These are phyloP conservation scores for Dendrocalamus sinicus DNA, from an alignment of 176 grass and related monocot genomes.

Conservation along the genomic window DNA sequence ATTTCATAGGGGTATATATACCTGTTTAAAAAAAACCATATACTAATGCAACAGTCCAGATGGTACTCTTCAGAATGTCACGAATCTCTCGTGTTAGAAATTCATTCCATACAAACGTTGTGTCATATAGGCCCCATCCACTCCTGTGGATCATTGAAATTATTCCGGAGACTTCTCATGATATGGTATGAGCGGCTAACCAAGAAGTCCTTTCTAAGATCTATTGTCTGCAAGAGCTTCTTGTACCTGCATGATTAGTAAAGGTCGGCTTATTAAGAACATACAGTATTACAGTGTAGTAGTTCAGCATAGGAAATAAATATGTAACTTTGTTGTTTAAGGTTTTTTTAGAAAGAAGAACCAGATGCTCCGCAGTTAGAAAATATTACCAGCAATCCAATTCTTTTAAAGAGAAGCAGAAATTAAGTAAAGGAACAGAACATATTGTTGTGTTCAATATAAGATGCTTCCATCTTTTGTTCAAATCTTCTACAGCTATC, in stretches of 20 bases:
- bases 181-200: slow-evolving; percentile 76
- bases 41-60: slow-evolving; percentile 88
- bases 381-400: not conserved
- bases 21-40: slow-evolving; percentile 99
- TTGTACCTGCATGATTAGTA: too few relatives aligned
- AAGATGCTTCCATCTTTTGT: slow-evolving; percentile 93
- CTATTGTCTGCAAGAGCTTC: too few relatives aligned
- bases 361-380: not conserved
- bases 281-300: too few relatives aligned
- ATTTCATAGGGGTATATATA: too few relatives aligned
- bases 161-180: slow-evolving; percentile 92
- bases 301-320: too few relatives aligned
- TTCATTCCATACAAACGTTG: slow-evolving; percentile 99
- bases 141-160: slow-evolving; percentile 59
- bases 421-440: too few relatives aligned
- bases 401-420: too few relatives aligned
- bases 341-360: too few relatives aligned
- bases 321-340: too few relatives aligned
- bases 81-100: slow-evolving; percentile 76
- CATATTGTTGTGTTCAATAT: slow-evolving; percentile 16
- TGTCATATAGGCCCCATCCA: slow-evolving; percentile 71
- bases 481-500: slow-evolving; percentile 76
- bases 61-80: slow-evolving; percentile 56
- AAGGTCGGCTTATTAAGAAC: too few relatives aligned
- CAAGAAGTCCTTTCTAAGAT: too few relatives aligned